phyloP scores from a whole-genome alignment of 306 rosid species.

The Prunus salicina region DNA sequence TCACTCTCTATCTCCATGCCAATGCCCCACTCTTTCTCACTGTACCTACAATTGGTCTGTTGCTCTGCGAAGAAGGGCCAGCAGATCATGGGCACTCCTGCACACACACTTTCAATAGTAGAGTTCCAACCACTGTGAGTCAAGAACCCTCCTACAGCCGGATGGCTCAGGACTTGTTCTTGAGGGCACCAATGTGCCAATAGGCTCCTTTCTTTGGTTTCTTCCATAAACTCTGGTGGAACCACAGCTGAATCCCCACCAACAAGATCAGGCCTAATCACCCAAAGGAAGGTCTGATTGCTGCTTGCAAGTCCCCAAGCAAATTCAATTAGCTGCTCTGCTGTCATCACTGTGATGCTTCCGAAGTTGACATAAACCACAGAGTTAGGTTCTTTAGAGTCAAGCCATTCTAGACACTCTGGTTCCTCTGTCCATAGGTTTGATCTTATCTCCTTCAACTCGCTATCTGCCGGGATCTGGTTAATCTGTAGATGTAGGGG shows the following conservation, averaged over 20 bases:
- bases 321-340: constrained; percentile 45
- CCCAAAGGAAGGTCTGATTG: constrained; percentile 24
- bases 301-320: constrained; percentile 69
- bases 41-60: not conserved
- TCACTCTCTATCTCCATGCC: not conserved
- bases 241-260: not conserved
- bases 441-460: no score
- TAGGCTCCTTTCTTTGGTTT: not conserved
- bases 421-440: no score
- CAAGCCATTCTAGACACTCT: no score
- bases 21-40: not conserved
- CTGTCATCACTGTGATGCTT: constrained; percentile 29
- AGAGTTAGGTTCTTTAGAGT: no score
- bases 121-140: not conserved
- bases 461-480: no score
- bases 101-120: not conserved
- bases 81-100: not conserved
- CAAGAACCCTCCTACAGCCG: not conserved
- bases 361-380: no score
- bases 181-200: not conserved
- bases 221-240: not conserved
- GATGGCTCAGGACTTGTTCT: not conserved
- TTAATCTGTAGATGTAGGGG: no score
- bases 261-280: not conserved
- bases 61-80: not conserved